Evolutionary conservation across 1,284 basidiomycete genomes (phyloP).

Genomic region (Cryptococcus sp.): DNA sequence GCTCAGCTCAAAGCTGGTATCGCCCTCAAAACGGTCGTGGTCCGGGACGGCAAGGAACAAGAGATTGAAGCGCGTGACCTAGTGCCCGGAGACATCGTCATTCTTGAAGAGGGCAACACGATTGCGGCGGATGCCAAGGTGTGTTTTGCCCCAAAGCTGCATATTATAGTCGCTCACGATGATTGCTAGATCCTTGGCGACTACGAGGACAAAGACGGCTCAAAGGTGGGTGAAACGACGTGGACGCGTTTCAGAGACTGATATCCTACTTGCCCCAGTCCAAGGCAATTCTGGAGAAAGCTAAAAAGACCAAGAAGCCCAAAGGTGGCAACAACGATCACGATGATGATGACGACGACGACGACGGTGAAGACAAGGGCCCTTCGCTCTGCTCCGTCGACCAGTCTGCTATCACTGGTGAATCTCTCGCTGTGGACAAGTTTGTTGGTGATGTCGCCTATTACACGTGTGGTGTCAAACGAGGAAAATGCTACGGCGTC

Average conservation of each 20-base stretch:
- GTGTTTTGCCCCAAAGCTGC: constrained; percentile 11
- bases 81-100: constrained; percentile 60
- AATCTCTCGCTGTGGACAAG: constrained; percentile 61
- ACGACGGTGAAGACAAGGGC: constrained; percentile 54
- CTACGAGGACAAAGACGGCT: constrained; percentile 56
- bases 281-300: constrained; percentile 27
- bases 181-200: constrained; percentile 55
- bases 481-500: constrained; percentile 58
- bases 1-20: constrained; percentile 61
- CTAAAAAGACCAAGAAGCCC: constrained; percentile 19
- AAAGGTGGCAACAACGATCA: constrained; percentile 19
- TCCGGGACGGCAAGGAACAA: constrained; percentile 57
- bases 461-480: constrained; percentile 57
- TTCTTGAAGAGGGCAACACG: constrained; percentile 58
- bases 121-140: constrained; percentile 59
- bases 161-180: constrained; percentile 23
- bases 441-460: constrained; percentile 58
- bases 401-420: constrained; percentile 60
- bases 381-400: constrained; percentile 59
- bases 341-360: constrained; percentile 40
- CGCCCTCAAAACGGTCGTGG: constrained; percentile 56
- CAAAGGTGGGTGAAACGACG: constrained; percentile 31
- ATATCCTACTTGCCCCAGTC: constrained; percentile 13
- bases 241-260: no score
- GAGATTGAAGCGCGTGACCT: constrained; percentile 60